These are phyloP conservation scores for Pythium sp. DNA, from an alignment of 352 stramenopile genomes.

Conservation along the genomic window DNA sequence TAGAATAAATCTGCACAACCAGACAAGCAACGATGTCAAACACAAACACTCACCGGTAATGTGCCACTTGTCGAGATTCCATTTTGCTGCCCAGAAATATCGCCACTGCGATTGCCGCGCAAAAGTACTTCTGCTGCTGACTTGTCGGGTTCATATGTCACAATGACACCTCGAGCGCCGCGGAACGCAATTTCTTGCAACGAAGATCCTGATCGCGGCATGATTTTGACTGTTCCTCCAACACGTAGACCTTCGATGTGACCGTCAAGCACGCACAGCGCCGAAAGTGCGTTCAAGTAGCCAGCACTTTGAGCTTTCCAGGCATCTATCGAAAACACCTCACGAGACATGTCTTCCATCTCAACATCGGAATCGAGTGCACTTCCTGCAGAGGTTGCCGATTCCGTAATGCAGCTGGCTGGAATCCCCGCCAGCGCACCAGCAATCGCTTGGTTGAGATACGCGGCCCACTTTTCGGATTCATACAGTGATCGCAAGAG, in stretches of 20 bases:
- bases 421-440: conserved; percentile 51
- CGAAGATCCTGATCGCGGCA: conserved; percentile 63
- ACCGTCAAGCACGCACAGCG: conserved; percentile 77
- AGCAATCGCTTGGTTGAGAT: conserved; percentile 66
- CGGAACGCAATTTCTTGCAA: conserved; percentile 77
- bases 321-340: conserved; percentile 45
- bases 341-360: conserved; percentile 77
- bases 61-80: conserved; percentile 24
- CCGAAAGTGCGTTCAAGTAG: conserved; percentile 69
- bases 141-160: conserved; percentile 82
- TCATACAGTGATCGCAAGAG: conserved; percentile 80
- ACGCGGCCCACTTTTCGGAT: conserved; percentile 63
- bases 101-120: conserved; percentile 36
- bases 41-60: conserved; percentile 38
- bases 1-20: not conserved
- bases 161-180: conserved; percentile 66
- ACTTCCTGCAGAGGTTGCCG: conserved; percentile 14
- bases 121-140: conserved; percentile 78
- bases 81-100: conserved; percentile 35
- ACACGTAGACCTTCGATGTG: conserved; percentile 83
- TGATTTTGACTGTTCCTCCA: conserved; percentile 80
- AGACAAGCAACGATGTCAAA: conserved; percentile 1
- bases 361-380: conserved; percentile 70
- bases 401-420: conserved; percentile 37
- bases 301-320: conserved; percentile 50